Conservation (phyloP, 202 grass and related monocot species). For the Setaria viridis region DNA sequence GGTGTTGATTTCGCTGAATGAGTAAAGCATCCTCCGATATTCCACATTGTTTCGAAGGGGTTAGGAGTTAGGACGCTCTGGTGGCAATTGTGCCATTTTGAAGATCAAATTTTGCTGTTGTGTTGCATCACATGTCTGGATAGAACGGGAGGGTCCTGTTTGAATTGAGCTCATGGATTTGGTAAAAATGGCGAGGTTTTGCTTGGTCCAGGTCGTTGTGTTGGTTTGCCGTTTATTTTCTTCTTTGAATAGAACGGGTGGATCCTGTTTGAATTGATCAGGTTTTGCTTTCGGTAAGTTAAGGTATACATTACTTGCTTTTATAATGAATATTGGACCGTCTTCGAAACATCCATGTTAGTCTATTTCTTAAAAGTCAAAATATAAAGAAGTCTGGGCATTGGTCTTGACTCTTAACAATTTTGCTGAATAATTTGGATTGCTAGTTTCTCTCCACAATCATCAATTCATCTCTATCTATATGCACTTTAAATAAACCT, state of each 20-base stretch:
- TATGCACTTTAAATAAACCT: conserved; percentile 21
- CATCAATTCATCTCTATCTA: conserved; percentile 24
- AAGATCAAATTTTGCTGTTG: background rate
- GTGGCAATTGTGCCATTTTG: background rate
- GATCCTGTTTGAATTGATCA: background rate
- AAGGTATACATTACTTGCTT: background rate
- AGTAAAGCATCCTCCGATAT: background rate
- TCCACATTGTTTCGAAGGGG: background rate
- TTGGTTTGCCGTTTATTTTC: background rate
- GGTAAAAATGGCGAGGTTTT: conserved; percentile 17
- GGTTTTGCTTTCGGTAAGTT: background rate
- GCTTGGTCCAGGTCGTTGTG: background rate
- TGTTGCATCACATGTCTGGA: background rate
- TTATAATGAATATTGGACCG: conserved; percentile 12
- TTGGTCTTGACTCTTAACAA: conserved; percentile 15
- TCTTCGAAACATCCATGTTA: background rate
- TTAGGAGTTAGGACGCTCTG: background rate
- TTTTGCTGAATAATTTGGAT: conserved; percentile 23
- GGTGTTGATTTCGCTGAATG: background rate
- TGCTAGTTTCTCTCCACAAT: background rate
- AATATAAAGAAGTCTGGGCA: conserved; percentile 21
- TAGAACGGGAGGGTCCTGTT: conserved; percentile 1
- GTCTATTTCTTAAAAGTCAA: background rate
- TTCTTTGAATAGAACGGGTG: background rate
- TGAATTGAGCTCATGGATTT: background rate